A percentile compares a stretch with the other conserved stretches of the same genome.
These are phyloP conservation scores for Clavulina sp. DNA, from an alignment of 768 basidiomycete species.

Conservation along the genomic window DNA sequence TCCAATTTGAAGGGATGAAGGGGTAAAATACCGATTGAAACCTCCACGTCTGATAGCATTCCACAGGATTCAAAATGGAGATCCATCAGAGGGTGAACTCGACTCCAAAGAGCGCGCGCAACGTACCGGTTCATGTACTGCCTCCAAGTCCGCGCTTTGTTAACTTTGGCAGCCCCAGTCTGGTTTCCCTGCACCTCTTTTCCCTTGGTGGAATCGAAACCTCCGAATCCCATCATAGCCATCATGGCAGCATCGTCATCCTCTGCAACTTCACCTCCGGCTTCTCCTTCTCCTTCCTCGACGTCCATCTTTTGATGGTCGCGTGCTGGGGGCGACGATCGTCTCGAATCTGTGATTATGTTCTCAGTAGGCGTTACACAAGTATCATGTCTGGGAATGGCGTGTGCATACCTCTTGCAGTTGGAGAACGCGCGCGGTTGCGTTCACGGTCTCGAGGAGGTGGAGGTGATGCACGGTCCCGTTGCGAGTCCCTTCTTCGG, in stretches of 20 bases:
- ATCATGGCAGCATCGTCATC: slow-evolving; percentile 71
- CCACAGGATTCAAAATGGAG: slow-evolving; percentile 7
- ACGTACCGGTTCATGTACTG: slow-evolving; percentile 93
- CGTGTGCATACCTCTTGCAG: background rate
- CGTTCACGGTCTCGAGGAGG: background rate
- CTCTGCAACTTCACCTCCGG: slow-evolving; percentile 24
- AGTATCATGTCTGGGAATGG: background rate
- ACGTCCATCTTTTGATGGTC: background rate
- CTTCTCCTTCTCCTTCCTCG: slow-evolving; percentile 18
- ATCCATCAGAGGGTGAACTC: slow-evolving; percentile 1
- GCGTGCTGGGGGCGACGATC: background rate
- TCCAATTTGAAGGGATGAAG: background rate
- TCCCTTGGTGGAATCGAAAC: slow-evolving; percentile 83
- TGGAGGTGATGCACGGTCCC: background rate
- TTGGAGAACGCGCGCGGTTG: background rate
- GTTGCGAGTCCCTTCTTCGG: slow-evolving; percentile 3
- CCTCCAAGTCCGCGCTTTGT: slow-evolving; percentile 81
- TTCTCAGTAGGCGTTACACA: background rate
- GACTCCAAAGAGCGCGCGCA: background rate
- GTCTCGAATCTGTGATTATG: background rate
- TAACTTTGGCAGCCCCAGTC: slow-evolving; percentile 45
- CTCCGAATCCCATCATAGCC: slow-evolving; percentile 74
- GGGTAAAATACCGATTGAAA: slow-evolving; percentile 49
- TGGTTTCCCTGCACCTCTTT: slow-evolving; percentile 72
- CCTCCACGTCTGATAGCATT: slow-evolving; percentile 47